Evolutionary conservation across 2,329 filamentous ascomycete genomes (phyloP).

Genomic region (Colletotrichum sp.): DNA sequence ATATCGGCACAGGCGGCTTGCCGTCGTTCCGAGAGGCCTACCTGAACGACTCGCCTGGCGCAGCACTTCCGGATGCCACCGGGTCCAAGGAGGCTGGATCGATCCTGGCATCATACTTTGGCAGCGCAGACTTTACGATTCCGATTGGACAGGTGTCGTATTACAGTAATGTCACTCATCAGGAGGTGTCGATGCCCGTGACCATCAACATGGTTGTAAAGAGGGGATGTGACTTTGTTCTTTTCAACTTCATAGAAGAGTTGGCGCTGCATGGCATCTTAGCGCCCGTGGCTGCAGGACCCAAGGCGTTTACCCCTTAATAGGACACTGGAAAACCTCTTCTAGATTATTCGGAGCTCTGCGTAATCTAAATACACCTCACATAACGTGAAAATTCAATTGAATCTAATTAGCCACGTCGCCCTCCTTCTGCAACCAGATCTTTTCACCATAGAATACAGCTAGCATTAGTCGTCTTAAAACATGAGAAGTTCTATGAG

Average conservation of each 20-base stretch:
- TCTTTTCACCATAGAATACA: not conserved
- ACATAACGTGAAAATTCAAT: not conserved
- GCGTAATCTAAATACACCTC: not conserved
- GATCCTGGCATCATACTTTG: slow-evolving; percentile 27
- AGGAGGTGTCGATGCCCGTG: slow-evolving; percentile 44
- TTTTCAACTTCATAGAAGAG: slow-evolving; percentile 44
- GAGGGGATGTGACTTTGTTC: slow-evolving; percentile 46
- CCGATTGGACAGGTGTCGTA: slow-evolving; percentile 47
- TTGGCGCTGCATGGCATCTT: slow-evolving; percentile 41
- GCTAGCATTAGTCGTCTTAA: fast-evolving
- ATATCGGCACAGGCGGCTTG: slow-evolving; percentile 45
- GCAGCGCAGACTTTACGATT: slow-evolving; percentile 43
- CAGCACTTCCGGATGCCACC: slow-evolving; percentile 27
- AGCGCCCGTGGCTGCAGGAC: slow-evolving; percentile 38
- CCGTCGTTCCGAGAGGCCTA: slow-evolving; percentile 41
- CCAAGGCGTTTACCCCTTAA: not conserved
- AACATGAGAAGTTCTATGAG: not conserved
- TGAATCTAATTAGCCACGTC: fast-evolving
- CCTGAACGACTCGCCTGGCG: slow-evolving; percentile 30
- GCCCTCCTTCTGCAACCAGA: fast-evolving
- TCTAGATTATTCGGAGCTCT: not conserved
- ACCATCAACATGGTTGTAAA: slow-evolving; percentile 45
- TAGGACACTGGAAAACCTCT: fast-evolving
- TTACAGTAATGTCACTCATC: slow-evolving; percentile 39
- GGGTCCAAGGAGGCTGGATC: slow-evolving; percentile 23